A percentile compares a stretch with the other conserved stretches of the same genome.
Conservation (phyloP, 2,329 filamentous ascomycete genomes). For the Endothia cerciana region DNA sequence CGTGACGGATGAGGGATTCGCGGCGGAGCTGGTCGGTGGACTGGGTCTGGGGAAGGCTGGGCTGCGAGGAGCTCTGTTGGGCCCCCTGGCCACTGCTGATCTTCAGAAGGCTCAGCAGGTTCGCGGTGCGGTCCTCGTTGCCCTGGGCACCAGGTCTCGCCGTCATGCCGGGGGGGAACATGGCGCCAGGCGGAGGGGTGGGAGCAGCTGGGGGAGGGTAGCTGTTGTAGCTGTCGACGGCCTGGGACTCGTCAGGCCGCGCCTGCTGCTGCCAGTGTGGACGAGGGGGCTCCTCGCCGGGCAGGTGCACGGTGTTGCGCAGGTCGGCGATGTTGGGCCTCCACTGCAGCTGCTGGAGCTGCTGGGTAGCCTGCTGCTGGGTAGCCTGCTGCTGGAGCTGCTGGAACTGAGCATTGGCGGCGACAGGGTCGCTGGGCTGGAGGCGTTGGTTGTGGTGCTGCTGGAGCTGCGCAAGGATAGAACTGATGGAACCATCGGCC, state of each 20-base stretch:
- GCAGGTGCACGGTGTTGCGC: conserved; percentile 32
- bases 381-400: conserved; percentile 23
- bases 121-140: conserved; percentile 54
- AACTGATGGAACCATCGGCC: conserved; percentile 40
- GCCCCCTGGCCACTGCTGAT: conserved; percentile 49
- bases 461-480: conserved; percentile 47
- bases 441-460: conserved; percentile 36
- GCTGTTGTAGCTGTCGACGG: conserved; percentile 11
- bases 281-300: conserved; percentile 30
- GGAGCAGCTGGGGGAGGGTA: conserved; percentile 47
- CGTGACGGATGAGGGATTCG: conserved; percentile 35
- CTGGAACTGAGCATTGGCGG: conserved; percentile 33
- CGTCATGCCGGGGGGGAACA: conserved; percentile 44
- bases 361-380: conserved; percentile 16
- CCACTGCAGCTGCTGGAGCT: conserved; percentile 31
- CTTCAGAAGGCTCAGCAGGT: conserved; percentile 65
- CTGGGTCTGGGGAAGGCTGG: conserved; percentile 30
- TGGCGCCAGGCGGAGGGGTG: conserved; percentile 47
- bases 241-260: conserved; percentile 32
- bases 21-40: conserved; percentile 34
- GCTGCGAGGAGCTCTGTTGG: conserved; percentile 31
- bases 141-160: conserved; percentile 38
- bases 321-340: conserved; percentile 29
- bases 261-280: conserved; percentile 33
- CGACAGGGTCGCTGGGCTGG: conserved; percentile 17